Conservation (phyloP, 495 filamentous ascomycete genomes). For the Penicillium mononematosum region DNA sequence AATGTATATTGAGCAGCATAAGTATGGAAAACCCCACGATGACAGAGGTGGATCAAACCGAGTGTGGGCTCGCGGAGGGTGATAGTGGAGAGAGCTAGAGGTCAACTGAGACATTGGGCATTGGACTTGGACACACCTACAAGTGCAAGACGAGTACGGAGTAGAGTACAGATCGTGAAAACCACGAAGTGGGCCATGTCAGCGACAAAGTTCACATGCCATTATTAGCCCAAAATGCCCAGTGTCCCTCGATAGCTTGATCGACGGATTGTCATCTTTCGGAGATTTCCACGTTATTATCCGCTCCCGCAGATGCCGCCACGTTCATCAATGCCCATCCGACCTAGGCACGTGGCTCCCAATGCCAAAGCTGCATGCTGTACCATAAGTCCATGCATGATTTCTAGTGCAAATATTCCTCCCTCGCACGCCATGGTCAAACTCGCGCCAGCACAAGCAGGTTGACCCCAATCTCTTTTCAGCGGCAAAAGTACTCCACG, state of each 20-base stretch:
- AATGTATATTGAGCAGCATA: neutral
- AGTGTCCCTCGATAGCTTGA: neutral
- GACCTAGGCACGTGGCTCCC: neutral
- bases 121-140: too few relatives aligned
- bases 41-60: neutral
- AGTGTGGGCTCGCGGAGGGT: conserved; percentile 2
- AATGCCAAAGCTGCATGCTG: neutral
- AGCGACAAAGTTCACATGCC: neutral
- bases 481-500: too few relatives aligned
- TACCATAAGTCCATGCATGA: neutral
- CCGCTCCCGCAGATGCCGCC: conserved; percentile 1
- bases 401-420: too few relatives aligned
- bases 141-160: too few relatives aligned
- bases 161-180: too few relatives aligned
- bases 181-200: neutral
- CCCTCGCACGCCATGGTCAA: too few relatives aligned
- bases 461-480: too few relatives aligned
- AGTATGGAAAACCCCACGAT: neutral
- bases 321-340: neutral
- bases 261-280: neutral
- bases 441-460: too few relatives aligned
- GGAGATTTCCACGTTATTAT: neutral
- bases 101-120: neutral
- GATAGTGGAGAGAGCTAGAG: neutral
- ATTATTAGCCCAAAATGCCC: neutral